A percentile compares a stretch with the other conserved stretches of the same genome.
These are phyloP conservation scores for Silene noctiflora DNA, from an alignment of 179 eudicot genomes.

Conservation along the genomic window DNA sequence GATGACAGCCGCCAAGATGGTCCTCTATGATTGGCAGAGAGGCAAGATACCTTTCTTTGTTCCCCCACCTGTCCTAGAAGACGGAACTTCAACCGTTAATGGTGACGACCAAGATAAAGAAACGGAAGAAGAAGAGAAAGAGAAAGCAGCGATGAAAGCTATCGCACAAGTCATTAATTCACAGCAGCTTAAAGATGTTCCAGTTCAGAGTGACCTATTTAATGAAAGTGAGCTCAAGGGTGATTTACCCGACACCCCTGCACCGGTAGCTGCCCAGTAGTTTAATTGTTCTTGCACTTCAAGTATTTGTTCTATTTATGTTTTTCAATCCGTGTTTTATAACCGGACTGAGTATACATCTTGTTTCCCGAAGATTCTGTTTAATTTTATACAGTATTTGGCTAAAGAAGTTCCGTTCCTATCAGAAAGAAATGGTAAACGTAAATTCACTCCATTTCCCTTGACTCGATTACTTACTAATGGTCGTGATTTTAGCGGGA, in stretches of 20 bases:
- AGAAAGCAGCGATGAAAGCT: conserved; percentile 55
- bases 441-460: too few species aligned
- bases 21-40: conserved; percentile 94
- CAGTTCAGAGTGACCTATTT: conserved; percentile 66
- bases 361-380: background rate
- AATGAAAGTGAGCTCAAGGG: conserved; percentile 67
- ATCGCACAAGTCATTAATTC: conserved; percentile 68
- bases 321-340: background rate
- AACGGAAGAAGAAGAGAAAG: conserved; percentile 40
- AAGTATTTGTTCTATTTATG: background rate
- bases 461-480: too few species aligned
- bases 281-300: background rate
- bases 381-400: too few species aligned
- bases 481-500: too few species aligned
- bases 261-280: background rate
- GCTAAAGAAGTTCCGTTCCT: background rate
- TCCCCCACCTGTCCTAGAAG: conserved; percentile 69
- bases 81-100: conserved; percentile 28
- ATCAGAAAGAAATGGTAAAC: background rate
- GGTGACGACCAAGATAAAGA: conserved; percentile 29
- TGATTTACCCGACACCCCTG: conserved; percentile 23
- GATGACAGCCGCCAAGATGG: conserved; percentile 89
- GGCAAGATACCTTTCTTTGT: conserved; percentile 96
- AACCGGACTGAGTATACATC: background rate
- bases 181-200: conserved; percentile 64